These are phyloP conservation scores for Plasmodium vinckei DNA, from an alignment of 169 alveolate genomes.

Conservation along the genomic window DNA sequence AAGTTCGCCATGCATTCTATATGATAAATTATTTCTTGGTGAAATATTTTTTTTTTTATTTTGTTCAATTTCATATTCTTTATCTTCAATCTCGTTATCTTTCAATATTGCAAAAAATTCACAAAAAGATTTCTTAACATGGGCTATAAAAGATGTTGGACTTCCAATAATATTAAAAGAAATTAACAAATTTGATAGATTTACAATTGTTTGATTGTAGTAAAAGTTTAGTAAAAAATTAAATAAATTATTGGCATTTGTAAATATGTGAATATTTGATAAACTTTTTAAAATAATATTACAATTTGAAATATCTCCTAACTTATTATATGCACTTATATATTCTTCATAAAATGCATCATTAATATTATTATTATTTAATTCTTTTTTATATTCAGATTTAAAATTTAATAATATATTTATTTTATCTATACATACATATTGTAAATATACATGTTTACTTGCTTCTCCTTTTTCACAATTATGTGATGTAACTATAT, in stretches of 20 bases:
- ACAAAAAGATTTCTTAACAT: constrained; percentile 43
- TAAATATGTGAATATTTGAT: constrained; percentile 52
- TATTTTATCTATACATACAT: constrained; percentile 46
- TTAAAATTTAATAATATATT: constrained; percentile 45
- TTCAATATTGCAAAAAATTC: constrained; percentile 32
- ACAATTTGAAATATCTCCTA: constrained; percentile 63
- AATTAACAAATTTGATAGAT: constrained; percentile 27
- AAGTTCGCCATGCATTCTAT: not conserved
- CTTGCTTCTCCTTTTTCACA: constrained; percentile 21
- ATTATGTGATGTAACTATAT: too few species aligned
- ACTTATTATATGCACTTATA: constrained; percentile 58
- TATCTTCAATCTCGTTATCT: not conserved
- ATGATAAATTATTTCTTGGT: not conserved
- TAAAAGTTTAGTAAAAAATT: constrained; percentile 36
- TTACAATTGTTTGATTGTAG: constrained; percentile 48
- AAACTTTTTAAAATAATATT: constrained; percentile 38
- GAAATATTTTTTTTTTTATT: not conserved
- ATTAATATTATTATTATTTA: constrained; percentile 18
- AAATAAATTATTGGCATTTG: constrained; percentile 9
- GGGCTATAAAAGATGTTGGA: constrained; percentile 55
- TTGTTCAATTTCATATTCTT: not conserved
- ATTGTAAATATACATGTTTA: constrained; percentile 47
- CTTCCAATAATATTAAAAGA: constrained; percentile 67
- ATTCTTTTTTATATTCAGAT: constrained; percentile 57
- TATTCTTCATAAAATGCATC: constrained; percentile 43